Conservation (phyloP, 495 filamentous ascomycete species). For the Penicillium mononematosum region DNA sequence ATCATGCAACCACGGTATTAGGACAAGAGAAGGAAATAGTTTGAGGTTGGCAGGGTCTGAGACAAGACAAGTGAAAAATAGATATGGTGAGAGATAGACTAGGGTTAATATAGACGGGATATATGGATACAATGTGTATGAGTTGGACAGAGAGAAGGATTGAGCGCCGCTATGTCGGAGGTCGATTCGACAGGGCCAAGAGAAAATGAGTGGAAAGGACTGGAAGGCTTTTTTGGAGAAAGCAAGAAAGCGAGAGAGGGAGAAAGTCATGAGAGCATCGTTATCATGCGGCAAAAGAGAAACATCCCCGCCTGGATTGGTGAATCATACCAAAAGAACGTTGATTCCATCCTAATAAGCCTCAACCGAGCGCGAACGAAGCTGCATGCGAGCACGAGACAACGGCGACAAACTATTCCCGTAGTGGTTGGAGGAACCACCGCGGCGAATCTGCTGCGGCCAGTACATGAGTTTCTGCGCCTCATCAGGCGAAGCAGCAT, state of each 20-base stretch:
- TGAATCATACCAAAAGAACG: neutral
- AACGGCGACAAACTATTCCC: constrained; percentile 25
- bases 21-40: constrained; percentile 4
- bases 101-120: constrained; percentile 1
- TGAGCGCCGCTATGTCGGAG: neutral
- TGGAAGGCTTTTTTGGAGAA: constrained; percentile 16
- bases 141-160: neutral
- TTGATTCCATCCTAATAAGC: constrained; percentile 15
- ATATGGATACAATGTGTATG: constrained; percentile 2
- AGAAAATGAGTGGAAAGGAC: constrained; percentile 5
- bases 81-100: constrained; percentile 1
- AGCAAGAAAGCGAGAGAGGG: constrained; percentile 5
- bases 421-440: constrained; percentile 7
- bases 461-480: constrained; percentile 40
- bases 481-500: constrained; percentile 27
- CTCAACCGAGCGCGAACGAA: constrained; percentile 29
- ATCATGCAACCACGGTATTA: constrained; percentile 9
- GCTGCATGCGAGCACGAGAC: constrained; percentile 27
- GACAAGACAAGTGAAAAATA: neutral
- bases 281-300: constrained; percentile 21
- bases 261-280: constrained; percentile 25
- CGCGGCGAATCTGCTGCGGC: constrained; percentile 25
- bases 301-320: neutral
- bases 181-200: neutral
- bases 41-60: neutral